Percentiles rank a stretch among this genome's conserved stretches.
Conservation (phyloP, 1,284 basidiomycete genomes). For the Cutaneotrichosporon cyanovorans region DNA sequence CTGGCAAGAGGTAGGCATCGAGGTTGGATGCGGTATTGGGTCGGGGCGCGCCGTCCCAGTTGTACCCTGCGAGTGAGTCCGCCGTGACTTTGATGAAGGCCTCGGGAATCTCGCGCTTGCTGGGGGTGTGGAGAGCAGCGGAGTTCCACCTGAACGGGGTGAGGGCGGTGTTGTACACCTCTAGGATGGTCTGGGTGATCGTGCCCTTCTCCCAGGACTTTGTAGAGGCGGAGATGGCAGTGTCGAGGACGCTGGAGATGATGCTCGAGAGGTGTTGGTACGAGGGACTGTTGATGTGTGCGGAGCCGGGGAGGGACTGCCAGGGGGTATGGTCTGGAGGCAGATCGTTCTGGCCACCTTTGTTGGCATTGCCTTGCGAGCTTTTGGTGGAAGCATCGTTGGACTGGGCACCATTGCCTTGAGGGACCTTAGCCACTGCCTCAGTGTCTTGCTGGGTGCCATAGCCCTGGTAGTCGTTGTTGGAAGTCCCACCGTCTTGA, state of each 20-base stretch:
- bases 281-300: constrained; percentile 14
- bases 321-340: too few relatives aligned
- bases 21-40: not conserved
- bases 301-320: constrained; percentile 11
- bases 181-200: constrained; percentile 22
- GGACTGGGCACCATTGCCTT: too few relatives aligned
- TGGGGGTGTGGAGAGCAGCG: not conserved
- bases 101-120: not conserved
- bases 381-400: too few relatives aligned
- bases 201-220: constrained; percentile 34
- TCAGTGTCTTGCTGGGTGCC: too few relatives aligned
- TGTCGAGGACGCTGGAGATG: constrained; percentile 18
- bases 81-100: constrained; percentile 13
- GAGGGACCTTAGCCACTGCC: too few relatives aligned
- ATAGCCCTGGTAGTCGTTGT: too few relatives aligned
- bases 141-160: constrained; percentile 21
- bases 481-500: too few relatives aligned
- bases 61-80: constrained; percentile 12
- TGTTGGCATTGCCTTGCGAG: too few relatives aligned
- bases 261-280: constrained; percentile 12
- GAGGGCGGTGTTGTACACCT: constrained; percentile 25
- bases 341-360: too few relatives aligned
- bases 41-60: constrained; percentile 15
- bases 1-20: constrained; percentile 6
- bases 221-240: constrained; percentile 17